phyloP scores from a whole-genome alignment of 2,329 filamentous ascomycete genomes.

The Diaporthe helianthi region DNA sequence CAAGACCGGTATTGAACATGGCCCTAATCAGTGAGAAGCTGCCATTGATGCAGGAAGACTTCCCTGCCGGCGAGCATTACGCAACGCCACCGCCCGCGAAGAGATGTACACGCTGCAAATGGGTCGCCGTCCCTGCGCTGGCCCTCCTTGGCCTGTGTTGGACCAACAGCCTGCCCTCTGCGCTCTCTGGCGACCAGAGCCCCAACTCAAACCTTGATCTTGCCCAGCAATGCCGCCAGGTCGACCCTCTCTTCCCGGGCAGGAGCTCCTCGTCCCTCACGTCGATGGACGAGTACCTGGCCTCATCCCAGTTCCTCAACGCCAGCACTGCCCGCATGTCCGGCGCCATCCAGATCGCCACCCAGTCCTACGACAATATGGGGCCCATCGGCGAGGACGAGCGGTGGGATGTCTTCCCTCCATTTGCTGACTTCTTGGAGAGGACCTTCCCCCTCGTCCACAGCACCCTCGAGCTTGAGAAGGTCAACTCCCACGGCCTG shows the following conservation, averaged over 20 bases:
- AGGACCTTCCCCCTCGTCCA: constrained; percentile 61
- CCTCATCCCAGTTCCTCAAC: constrained; percentile 43
- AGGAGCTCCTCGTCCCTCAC: constrained; percentile 39
- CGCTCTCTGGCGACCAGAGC: constrained; percentile 4
- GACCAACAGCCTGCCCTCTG: constrained; percentile 18
- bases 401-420: constrained; percentile 64
- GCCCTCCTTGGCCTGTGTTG: constrained; percentile 23
- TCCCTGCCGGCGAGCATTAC: background rate
- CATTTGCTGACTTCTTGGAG: constrained; percentile 58
- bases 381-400: constrained; percentile 60
- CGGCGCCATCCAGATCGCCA: constrained; percentile 60
- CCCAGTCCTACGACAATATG: constrained; percentile 62
- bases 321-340: constrained; percentile 47
- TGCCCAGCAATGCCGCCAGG: constrained; percentile 43
- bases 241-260: constrained; percentile 43
- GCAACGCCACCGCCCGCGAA: background rate
- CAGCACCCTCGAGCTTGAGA: constrained; percentile 55
- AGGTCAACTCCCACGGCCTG: constrained; percentile 65
- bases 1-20: constrained; percentile 15
- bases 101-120: constrained; percentile 18
- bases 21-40: constrained; percentile 43
- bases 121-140: constrained; percentile 23
- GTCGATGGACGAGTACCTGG: constrained; percentile 44
- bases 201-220: background rate
- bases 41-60: constrained; percentile 44